These are phyloP conservation scores for Diaporthe aspalathi DNA, from an alignment of 2,329 filamentous ascomycete genomes.

Conservation along the genomic window DNA sequence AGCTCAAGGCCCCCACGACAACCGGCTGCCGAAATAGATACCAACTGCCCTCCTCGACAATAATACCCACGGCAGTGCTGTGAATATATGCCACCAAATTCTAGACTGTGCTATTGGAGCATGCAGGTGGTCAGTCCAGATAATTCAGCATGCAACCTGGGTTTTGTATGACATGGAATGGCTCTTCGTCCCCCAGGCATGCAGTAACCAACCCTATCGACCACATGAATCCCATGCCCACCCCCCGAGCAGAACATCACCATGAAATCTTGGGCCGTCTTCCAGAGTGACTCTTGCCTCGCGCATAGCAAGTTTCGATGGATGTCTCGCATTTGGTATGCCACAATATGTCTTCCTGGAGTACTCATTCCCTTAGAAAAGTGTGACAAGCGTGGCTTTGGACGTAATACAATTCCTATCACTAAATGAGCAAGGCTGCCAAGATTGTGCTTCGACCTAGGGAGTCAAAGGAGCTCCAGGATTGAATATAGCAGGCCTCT, in stretches of 20 bases:
- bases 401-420: conserved; percentile 13
- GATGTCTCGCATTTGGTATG: conserved; percentile 15
- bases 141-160: conserved; percentile 4
- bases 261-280: background rate
- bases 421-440: background rate
- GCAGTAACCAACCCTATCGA: conserved; percentile 2
- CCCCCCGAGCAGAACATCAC: conserved; percentile 23
- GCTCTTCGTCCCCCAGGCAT: background rate
- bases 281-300: conserved; percentile 9
- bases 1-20: too few relatives aligned
- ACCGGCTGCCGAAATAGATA: background rate
- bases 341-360: background rate
- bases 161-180: background rate
- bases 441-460: background rate
- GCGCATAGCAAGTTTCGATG: background rate
- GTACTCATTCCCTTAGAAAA: background rate
- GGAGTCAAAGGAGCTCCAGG: too few relatives aligned
- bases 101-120: conserved; percentile 9
- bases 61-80: background rate
- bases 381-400: conserved; percentile 10
- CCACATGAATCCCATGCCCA: conserved; percentile 12
- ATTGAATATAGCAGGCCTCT: background rate
- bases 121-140: conserved; percentile 1
- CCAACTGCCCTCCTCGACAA: background rate
- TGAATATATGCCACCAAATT: conserved; percentile 4